These are phyloP conservation scores for Coniosporium tulheliwenetii DNA, from an alignment of 2,329 filamentous ascomycete genomes.

Conservation along the genomic window DNA sequence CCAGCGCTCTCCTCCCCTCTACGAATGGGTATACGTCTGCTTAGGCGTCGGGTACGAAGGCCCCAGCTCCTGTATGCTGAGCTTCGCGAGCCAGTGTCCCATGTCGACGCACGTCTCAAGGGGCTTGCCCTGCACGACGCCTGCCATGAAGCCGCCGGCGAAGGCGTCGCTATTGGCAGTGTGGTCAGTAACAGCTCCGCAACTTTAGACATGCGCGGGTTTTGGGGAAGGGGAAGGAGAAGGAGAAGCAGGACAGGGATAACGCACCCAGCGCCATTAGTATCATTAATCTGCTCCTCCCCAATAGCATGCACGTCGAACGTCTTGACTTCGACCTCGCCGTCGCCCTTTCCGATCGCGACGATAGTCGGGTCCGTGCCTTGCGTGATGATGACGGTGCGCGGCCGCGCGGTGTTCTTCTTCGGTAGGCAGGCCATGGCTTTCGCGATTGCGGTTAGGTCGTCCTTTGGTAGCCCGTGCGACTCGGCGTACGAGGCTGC, in stretches of 20 bases:
- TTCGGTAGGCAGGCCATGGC: slow-evolving; percentile 79
- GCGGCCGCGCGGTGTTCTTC: slow-evolving; percentile 71
- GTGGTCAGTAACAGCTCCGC: slow-evolving; percentile 3
- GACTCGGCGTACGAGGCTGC: slow-evolving; percentile 74
- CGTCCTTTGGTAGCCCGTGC: slow-evolving; percentile 56
- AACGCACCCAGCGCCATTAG: slow-evolving; percentile 69
- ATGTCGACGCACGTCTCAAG: slow-evolving; percentile 71
- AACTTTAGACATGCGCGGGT: background rate
- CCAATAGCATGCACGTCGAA: slow-evolving; percentile 71
- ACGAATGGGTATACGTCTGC: slow-evolving; percentile 16
- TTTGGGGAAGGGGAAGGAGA: background rate
- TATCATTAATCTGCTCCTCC: slow-evolving; percentile 73
- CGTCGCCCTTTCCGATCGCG: slow-evolving; percentile 53
- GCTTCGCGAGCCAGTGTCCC: slow-evolving; percentile 89
- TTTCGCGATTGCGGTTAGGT: slow-evolving; percentile 74
- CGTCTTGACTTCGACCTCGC: slow-evolving; percentile 48
- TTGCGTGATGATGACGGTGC: slow-evolving; percentile 85
- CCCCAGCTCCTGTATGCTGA: slow-evolving; percentile 89
- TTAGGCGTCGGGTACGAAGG: slow-evolving; percentile 56
- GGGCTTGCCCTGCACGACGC: slow-evolving; percentile 69
- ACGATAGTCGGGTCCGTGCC: slow-evolving; percentile 84
- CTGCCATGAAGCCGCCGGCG: slow-evolving; percentile 83
- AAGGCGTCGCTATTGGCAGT: slow-evolving; percentile 64
- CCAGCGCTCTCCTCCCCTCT: background rate
- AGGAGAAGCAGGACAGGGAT: background rate